These are phyloP conservation scores for Nitzschia sp. DNA, from an alignment of 108 stramenopile genomes.

Conservation along the genomic window DNA sequence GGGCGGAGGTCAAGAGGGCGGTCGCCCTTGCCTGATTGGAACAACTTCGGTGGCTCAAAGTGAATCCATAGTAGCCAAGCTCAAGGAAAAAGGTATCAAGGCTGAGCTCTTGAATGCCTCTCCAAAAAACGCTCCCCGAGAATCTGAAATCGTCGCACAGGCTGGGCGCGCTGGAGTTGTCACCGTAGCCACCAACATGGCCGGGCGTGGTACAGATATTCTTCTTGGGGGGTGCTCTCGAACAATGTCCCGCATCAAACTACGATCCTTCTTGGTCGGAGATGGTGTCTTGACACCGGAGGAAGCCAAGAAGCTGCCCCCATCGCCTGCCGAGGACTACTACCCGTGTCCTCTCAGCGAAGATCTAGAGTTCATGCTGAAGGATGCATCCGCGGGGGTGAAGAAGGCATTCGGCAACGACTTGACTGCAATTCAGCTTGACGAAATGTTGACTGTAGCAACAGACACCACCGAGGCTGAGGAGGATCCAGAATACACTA, in stretches of 20 bases:
- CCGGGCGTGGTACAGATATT: constrained; percentile 96
- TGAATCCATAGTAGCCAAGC: constrained; percentile 74
- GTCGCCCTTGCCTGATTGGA: constrained; percentile 92
- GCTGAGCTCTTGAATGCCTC: constrained; percentile 91
- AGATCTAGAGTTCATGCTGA: constrained; percentile 56
- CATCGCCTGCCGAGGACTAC: constrained; percentile 72
- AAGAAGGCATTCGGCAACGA: constrained; percentile 63
- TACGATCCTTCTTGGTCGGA: constrained; percentile 66
- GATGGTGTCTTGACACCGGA: constrained; percentile 62
- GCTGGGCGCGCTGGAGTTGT: constrained; percentile 93
- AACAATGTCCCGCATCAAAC: constrained; percentile 86
- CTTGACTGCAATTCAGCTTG: constrained; percentile 73
- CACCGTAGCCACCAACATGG: constrained; percentile 98
- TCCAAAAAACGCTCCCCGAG: constrained; percentile 89
- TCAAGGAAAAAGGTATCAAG: constrained; percentile 82
- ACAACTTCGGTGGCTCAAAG: constrained; percentile 93
- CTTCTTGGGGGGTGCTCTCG: constrained; percentile 91
- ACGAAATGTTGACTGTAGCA: constrained; percentile 89
- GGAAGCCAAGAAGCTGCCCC: constrained; percentile 63
- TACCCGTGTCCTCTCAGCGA: constrained; percentile 76
- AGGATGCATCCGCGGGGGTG: constrained; percentile 66
- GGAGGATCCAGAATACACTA: constrained; percentile 75
- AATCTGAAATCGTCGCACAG: constrained; percentile 94
- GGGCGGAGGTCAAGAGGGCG: constrained; percentile 67
- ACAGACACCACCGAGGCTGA: constrained; percentile 89